phyloP scores from a whole-genome alignment of 768 basidiomycete species.

The Exsudoporus frostii region DNA sequence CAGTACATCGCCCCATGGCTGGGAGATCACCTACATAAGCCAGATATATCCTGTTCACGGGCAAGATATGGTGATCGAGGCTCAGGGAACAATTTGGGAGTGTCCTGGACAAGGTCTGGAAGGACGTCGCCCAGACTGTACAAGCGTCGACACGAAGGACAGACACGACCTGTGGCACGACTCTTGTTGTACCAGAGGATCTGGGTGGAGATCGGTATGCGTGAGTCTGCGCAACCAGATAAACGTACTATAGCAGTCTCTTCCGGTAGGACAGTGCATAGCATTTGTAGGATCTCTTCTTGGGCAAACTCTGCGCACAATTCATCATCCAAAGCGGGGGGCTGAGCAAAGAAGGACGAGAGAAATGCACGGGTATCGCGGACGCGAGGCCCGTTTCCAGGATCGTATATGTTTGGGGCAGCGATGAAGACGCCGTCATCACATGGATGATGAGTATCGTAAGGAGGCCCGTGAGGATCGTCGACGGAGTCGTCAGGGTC shows the following conservation, averaged over 20 bases:
- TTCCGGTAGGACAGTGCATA: conserved; percentile 63
- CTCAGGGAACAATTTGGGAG: conserved; percentile 12
- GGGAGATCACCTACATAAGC: conserved; percentile 55
- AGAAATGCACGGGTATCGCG: conserved; percentile 65
- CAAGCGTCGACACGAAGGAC: conserved; percentile 72
- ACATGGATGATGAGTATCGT: background rate
- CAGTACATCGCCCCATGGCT: background rate
- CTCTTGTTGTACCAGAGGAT: conserved; percentile 88
- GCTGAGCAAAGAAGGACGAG: conserved; percentile 61
- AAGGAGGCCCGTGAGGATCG: conserved; percentile 7
- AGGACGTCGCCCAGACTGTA: conserved; percentile 69
- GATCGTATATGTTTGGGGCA: conserved; percentile 68
- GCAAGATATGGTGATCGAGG: conserved; percentile 39
- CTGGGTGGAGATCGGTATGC: conserved; percentile 33
- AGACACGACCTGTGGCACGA: conserved; percentile 63
- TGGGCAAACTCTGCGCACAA: conserved; percentile 77
- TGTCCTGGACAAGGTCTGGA: conserved; percentile 41
- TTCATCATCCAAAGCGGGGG: conserved; percentile 58
- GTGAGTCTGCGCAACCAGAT: background rate
- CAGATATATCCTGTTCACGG: conserved; percentile 70
- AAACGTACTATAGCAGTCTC: conserved; percentile 64
- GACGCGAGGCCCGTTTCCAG: conserved; percentile 77
- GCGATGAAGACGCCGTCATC: conserved; percentile 29
- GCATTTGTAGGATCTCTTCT: conserved; percentile 71
- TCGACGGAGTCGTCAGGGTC: conserved; percentile 7